Evolutionary conservation across 2,329 filamentous ascomycete species (phyloP), one percentile per base, ranked within the genome.

Genomic region (Aureobasidium lini): DNA sequence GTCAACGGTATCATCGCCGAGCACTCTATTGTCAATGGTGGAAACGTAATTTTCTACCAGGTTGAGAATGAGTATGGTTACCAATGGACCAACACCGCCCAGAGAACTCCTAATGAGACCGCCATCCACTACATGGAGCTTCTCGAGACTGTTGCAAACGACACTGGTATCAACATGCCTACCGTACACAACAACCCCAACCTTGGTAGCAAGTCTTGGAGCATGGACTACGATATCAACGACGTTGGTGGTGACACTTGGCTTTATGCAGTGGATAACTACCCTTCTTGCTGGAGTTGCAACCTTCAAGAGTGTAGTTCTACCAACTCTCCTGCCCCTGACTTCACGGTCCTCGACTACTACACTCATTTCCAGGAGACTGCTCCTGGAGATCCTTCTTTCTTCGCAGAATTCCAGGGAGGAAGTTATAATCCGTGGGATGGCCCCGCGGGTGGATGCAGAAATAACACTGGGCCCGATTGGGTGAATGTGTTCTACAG

Each of bases 401-500:
- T 82, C 69, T 75, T 84, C 66, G 80, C 82, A 0, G 82, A 84
- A 60, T 84, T 85, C 67, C 80, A 84, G 62, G 82, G 81, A 11
- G 82, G 82, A 5, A 78, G 74, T 2, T 86, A 84, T 66, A 84
- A 84, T 52, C 81, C 82, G 0, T 86, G 83, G 83, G 16, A 62
- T 61, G 49, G 59, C 4, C 47, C 61, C 9, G 40, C 61, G 15
- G 81, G 79, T 37, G 83, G 83, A 28, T 23, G 80, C 80, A 4
- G 83, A 80, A 52, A 75, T 77, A 1, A 72, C 70, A 3, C 78
- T n/a, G 81, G 81, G 1, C 75, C 79, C 0, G 80, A 84, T 50
- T 87, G 84, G 64, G 83, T 81, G 1, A 85, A 86, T 60, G 68
- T 87, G 4, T 86, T 84, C 70, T 87, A 87, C 68, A 77, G 83